Percentiles rank a stretch among this genome's conserved stretches.
Evolutionary conservation across 139 green algal species (phyloP).

Genomic region (Chlorella sp.): DNA sequence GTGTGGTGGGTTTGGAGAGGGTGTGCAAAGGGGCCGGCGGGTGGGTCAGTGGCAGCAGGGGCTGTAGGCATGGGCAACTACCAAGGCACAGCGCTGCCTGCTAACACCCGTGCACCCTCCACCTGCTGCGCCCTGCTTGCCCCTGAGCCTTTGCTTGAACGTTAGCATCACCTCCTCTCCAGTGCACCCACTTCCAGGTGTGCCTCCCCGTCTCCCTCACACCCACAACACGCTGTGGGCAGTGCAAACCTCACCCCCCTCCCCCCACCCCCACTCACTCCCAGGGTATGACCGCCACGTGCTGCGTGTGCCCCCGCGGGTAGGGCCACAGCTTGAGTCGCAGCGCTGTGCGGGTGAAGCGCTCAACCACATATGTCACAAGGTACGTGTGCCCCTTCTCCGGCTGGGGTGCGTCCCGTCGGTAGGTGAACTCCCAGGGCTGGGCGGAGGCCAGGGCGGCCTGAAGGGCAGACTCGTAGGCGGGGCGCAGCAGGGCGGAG

Average conservation of each 20-base stretch:
- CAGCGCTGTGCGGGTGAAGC: constrained; percentile 32
- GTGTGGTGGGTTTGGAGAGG: background rate
- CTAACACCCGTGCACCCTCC: no score
- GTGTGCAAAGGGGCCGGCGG: no score
- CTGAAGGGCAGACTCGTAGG: constrained; percentile 1
- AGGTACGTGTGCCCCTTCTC: constrained; percentile 16
- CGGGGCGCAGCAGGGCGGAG: constrained; percentile 33
- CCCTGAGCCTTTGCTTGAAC: no score
- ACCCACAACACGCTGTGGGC: no score
- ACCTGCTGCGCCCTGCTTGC: no score
- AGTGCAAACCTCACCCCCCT: background rate
- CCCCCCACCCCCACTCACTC: background rate
- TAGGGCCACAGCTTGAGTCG: constrained; percentile 52
- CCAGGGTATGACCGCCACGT: constrained; percentile 37
- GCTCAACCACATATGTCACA: constrained; percentile 41
- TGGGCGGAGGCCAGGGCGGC: background rate
- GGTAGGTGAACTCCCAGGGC: constrained; percentile 1
- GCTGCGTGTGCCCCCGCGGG: constrained; percentile 46
- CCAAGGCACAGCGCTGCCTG: no score
- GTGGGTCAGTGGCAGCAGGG: no score
- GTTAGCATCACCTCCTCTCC: no score
- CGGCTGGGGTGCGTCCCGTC: background rate
- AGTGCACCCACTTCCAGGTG: no score
- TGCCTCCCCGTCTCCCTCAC: no score
- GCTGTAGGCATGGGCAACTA: no score